Evolutionary conservation across 2,329 filamentous ascomycete genomes (phyloP), one percentile per base, ranked within the genome.

Genomic region (Ophiocordyceps camponoti-floridani): DNA sequence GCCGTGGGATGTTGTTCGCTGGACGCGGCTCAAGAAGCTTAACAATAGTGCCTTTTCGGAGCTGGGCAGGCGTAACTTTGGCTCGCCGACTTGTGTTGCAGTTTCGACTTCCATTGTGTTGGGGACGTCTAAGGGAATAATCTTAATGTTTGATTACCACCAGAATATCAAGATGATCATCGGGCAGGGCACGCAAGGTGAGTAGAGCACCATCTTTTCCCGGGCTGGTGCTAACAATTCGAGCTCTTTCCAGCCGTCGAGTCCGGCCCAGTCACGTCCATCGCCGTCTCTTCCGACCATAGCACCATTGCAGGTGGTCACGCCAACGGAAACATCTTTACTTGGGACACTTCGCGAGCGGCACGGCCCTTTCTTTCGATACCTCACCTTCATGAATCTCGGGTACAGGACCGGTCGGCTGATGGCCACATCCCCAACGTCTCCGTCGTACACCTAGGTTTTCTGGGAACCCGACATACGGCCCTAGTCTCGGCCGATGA

Each of bases 111-210:
- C 80, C 9, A 93, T 98, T 53, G 84, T 88, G 13, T 64, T 98
- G 44, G 91, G 91, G 26, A 98, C 93, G 1, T 84, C 86, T 4
- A 96, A 94, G 62, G 91, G 93, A 45, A 80, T 95, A 60, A 83
- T 96, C 46, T 68, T 98, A 57, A 79, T 96, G 47, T 98, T 98
- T 65, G 93, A 98, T 66, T 96, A 95, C 61, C 86, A 93, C 59
- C 91, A 98, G 63, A 91, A 84, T 52, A 67, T 96, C 46, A 95
- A 94, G 63, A 81, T 84, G 54, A 94, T 96, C 47, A 86, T 98
- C 50, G 91, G 91, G 2, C 83, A 84, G 30, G 88, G 89, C 31
- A 94, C 88, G 1, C 94, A 91, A 71, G 83, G 84, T 84, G 63
- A 53, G 69, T 44, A 23, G 13, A 38, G 35, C n/a, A 7, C 18